Evolutionary conservation across 192 early-diverging fungal genomes (phyloP), one percentile per base, ranked within the genome.

Genomic region (Linnemannia schmuckeri): DNA sequence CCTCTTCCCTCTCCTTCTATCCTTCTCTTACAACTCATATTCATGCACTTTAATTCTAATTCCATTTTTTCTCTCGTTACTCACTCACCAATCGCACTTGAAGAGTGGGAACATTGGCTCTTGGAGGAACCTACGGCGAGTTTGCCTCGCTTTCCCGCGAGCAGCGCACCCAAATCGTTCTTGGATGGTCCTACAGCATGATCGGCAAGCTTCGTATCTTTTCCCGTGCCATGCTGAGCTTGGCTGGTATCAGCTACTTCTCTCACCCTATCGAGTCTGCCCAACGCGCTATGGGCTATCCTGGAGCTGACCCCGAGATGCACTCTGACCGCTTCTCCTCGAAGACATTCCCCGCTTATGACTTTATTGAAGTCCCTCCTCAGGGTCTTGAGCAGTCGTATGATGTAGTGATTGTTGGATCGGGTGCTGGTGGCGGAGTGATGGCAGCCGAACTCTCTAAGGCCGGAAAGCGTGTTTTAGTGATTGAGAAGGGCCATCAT

Each of bases 401-500:
- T 46, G 96, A 96, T 85, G 93, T 93, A 2, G 93, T 96, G 24
- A 88, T 96, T 68, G 83, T 95, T 73, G 95, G 95, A 0, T 92
- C 91, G 24, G 95, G 95, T 22, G 92, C 92, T 42, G 95, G 95
- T 47, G 92, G 95, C 47, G 92, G 93, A 66, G 92, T 94, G 4
- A 80, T 90, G 63, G 96, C 96, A 6, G 92, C 91, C 8, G 91
- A 94, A 68, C 91, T 97, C 12, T 85, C 95, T 1, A 85, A 89
- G 76, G 90, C 91, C 27, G 96, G 95, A 3, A 90, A 95, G 80
- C 88, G 81, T 2, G 95, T 97, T 9, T 54, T 97, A 22, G 92
- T 97, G 7, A 77, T 96, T 24, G 96, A 97, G 83, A 97, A 96
- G 84, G 95, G 92, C 12, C 79, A 87, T 12, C 94, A 95, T 85